These are phyloP conservation scores for Phytophthora brassicae DNA, from an alignment of 352 stramenopile genomes.

Conservation along the genomic window DNA sequence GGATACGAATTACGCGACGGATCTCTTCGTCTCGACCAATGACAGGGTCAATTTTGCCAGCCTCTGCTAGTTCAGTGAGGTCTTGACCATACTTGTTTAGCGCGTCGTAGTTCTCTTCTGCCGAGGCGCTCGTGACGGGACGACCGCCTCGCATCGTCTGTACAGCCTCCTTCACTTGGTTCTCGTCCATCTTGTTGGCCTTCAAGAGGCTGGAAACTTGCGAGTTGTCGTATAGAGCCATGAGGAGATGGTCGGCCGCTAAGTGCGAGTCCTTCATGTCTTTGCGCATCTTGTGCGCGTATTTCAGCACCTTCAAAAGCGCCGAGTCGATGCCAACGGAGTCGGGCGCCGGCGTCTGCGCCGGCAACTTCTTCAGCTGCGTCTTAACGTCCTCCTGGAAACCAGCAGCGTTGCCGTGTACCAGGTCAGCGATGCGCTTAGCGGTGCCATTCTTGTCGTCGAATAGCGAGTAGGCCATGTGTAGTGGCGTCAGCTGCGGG, in stretches of 20 bases:
- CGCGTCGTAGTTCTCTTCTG: conserved; percentile 93
- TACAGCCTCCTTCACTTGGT: conserved; percentile 64
- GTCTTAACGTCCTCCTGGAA: conserved; percentile 49
- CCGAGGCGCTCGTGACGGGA: conserved; percentile 71
- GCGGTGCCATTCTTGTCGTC: conserved; percentile 61
- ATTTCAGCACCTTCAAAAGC: conserved; percentile 80
- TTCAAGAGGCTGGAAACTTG: conserved; percentile 64
- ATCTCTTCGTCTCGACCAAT: conserved; percentile 98
- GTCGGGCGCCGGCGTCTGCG: conserved; percentile 74
- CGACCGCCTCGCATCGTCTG: conserved; percentile 61
- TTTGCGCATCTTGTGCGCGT: conserved; percentile 78
- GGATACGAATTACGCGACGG: conserved; percentile 93
- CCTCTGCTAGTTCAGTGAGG: conserved; percentile 89
- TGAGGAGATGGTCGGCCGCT: conserved; percentile 67
- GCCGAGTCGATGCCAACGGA: conserved; percentile 58
- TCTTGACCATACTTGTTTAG: conserved; percentile 96
- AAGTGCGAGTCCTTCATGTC: conserved; percentile 83
- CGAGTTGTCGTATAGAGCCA: conserved; percentile 71
- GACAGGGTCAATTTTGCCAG: conserved; percentile 97
- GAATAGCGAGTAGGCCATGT: conserved; percentile 72
- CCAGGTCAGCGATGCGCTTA: conserved; percentile 48
- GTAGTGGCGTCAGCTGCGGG: conserved; percentile 74
- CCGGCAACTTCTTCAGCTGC: conserved; percentile 69
- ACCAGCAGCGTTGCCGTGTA: conserved; percentile 49
- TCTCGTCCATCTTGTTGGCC: conserved; percentile 63